phyloP scores from a whole-genome alignment of 2,329 filamentous ascomycete genomes.

The Emmonsiellopsis sp. region DNA sequence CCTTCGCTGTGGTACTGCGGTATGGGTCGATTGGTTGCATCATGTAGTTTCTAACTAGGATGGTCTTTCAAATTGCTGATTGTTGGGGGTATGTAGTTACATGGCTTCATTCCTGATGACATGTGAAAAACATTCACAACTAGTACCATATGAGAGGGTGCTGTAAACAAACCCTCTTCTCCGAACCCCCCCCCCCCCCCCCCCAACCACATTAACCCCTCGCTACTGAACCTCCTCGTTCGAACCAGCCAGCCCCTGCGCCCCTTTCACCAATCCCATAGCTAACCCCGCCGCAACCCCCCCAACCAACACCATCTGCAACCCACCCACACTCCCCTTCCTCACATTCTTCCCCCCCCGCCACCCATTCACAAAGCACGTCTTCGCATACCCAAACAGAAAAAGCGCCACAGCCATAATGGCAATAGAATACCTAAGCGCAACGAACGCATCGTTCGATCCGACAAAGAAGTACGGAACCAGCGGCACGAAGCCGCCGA shows the following conservation, averaged over 20 bases:
- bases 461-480: constrained; percentile 54
- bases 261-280: constrained; percentile 31
- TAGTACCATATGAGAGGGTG: no score
- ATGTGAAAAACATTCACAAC: no score
- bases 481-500: constrained; percentile 40
- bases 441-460: constrained; percentile 70
- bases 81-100: no score
- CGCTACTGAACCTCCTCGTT: not conserved
- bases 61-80: no score
- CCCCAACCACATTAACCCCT: no score
- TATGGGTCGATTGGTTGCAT: no score
- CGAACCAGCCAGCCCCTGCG: constrained; percentile 22
- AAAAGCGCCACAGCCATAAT: constrained; percentile 42
- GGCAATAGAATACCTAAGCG: constrained; percentile 49
- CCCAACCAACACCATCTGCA: constrained; percentile 33
- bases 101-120: no score
- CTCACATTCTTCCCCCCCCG: constrained; percentile 22
- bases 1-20: no score
- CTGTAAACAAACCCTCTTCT: no score
- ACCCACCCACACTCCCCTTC: constrained; percentile 24
- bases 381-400: constrained; percentile 37
- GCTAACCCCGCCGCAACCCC: constrained; percentile 30
- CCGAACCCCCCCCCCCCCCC: no score
- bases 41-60: no score
- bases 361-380: constrained; percentile 22